Conservation (phyloP, 1,139 yeast species). For the Hyphopichia burtonii region DNA sequence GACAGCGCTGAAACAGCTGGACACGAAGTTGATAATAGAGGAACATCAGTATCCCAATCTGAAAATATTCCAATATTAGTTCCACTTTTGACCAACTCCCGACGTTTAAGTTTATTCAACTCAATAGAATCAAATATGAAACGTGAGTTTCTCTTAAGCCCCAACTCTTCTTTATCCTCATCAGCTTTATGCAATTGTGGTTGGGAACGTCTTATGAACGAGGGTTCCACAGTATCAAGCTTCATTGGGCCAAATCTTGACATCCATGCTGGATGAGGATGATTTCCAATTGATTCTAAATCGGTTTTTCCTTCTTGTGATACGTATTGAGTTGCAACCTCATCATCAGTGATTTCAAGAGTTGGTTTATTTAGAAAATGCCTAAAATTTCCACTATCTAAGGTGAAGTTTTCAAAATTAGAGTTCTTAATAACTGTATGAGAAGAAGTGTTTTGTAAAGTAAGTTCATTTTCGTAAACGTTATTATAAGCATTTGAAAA, state of each 20-base stretch:
- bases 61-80: not conserved
- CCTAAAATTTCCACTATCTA: not conserved
- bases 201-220: not conserved
- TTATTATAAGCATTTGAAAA: not conserved
- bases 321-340: not conserved
- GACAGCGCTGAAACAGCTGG: too few species aligned
- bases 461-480: constrained; percentile 1
- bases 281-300: not conserved
- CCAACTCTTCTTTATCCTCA: not conserved
- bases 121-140: not conserved
- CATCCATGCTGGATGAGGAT: constrained; percentile 1
- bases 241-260: not conserved
- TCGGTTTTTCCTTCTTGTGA: not conserved
- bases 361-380: not conserved
- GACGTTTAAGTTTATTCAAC: not conserved
- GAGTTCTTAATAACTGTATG: not conserved
- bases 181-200: not conserved
- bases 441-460: not conserved
- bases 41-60: not conserved
- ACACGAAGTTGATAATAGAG: too few species aligned
- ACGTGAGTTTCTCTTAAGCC: not conserved
- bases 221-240: not conserved
- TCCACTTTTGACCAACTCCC: not conserved
- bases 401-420: not conserved
- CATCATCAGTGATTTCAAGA: not conserved